Conservation (phyloP, 1,284 basidiomycete species). For the Papiliotrema terrestris region DNA sequence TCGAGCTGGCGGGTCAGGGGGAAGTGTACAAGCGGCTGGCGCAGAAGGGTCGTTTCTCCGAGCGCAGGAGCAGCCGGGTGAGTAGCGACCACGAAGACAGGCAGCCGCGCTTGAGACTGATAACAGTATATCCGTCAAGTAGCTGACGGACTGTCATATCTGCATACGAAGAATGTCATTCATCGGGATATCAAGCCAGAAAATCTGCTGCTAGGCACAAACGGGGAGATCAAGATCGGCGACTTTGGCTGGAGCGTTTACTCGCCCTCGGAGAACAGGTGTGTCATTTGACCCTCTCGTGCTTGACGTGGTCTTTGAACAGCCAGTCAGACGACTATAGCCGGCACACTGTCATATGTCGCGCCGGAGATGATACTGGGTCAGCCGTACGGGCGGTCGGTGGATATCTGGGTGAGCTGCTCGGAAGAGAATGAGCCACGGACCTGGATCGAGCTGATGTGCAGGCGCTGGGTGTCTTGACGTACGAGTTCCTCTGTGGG, state of each 20-base stretch:
- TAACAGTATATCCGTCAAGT: conserved; percentile 88
- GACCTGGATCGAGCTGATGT: conserved; percentile 56
- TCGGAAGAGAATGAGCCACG: no score
- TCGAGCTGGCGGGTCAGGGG: conserved; percentile 85
- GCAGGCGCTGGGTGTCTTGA: conserved; percentile 93
- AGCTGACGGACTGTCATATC: conserved; percentile 86
- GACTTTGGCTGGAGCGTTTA: conserved; percentile 99
- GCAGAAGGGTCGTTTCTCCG: conserved; percentile 69
- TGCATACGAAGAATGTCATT: conserved; percentile 93
- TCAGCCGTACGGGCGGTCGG: conserved; percentile 31
- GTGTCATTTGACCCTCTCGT: conserved; percentile 8
- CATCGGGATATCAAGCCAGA: conserved; percentile 99
- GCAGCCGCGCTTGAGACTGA: no score
- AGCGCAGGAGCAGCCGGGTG: conserved; percentile 67
- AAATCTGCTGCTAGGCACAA: conserved; percentile 81
- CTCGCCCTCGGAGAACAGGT: conserved; percentile 62
- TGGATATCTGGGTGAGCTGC: conserved; percentile 42
- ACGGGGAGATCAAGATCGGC: conserved; percentile 95
- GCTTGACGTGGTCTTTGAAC: neutral
- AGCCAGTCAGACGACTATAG: conserved; percentile 67
- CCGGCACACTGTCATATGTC: conserved; percentile 90
- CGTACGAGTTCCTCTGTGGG: conserved; percentile 89
- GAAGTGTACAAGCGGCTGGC: conserved; percentile 89
- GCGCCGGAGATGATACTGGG: conserved; percentile 97
- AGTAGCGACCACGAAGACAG: no score